A percentile compares a stretch with the other conserved stretches of the same genome.
Evolutionary conservation across 768 basidiomycete genomes (phyloP).

Genomic region (Leucosporidium creatinivorum): DNA sequence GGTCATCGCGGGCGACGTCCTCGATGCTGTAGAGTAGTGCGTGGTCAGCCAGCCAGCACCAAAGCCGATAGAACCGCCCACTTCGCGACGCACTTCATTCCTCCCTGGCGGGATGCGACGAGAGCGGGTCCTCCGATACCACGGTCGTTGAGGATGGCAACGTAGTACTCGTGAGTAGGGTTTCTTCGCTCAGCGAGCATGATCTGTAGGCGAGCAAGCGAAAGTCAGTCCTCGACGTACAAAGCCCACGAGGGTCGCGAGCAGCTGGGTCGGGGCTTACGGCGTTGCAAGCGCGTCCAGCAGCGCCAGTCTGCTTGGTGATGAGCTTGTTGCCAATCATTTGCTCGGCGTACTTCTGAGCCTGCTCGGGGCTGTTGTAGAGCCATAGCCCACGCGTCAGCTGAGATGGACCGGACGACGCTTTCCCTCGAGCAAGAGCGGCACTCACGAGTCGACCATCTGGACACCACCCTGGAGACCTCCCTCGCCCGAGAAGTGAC

Average conservation of each 20-base stretch:
- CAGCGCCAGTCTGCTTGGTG: constrained; percentile 95
- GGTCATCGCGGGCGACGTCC: constrained; percentile 94
- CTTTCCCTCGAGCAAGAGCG: neutral
- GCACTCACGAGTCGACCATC: constrained; percentile 67
- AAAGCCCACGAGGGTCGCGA: neutral
- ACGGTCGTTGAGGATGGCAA: constrained; percentile 93
- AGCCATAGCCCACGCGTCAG: neutral
- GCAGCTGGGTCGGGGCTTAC: constrained; percentile 49
- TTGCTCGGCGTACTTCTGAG: constrained; percentile 73
- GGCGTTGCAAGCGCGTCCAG: constrained; percentile 87
- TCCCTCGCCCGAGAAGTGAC: constrained; percentile 69
- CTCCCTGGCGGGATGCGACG: constrained; percentile 87
- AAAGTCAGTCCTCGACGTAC: neutral
- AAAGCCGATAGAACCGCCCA: neutral
- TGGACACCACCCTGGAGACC: constrained; percentile 98
- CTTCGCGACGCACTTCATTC: constrained; percentile 62
- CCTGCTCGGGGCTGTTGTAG: constrained; percentile 67
- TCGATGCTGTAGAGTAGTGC: constrained; percentile 55
- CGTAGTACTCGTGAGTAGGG: constrained; percentile 94
- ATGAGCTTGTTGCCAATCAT: constrained; percentile 95
- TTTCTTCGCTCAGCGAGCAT: constrained; percentile 95
- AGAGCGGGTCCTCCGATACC: constrained; percentile 79
- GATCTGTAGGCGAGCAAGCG: constrained; percentile 52
- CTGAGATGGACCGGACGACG: neutral
- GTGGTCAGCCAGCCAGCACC: neutral